phyloP scores from a whole-genome alignment of 139 green algal genomes.

The Closterium sp. region DNA sequence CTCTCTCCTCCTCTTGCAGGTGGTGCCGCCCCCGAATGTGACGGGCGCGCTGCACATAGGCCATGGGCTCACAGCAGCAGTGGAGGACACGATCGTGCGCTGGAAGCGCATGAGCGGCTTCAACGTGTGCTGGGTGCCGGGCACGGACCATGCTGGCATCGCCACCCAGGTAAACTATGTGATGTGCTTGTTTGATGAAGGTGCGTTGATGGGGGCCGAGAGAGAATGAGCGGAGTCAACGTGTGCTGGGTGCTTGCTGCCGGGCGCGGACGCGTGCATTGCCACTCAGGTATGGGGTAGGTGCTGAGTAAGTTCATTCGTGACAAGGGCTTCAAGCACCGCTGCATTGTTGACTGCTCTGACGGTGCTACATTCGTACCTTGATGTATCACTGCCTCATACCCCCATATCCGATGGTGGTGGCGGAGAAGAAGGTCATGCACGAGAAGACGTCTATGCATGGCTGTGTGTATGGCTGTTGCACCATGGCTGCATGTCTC shows the following conservation, averaged over 20 bases:
- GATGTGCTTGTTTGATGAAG: too few relatives aligned
- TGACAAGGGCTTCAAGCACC: too few relatives aligned
- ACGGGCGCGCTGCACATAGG: conserved; percentile 96
- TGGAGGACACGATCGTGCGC: conserved; percentile 89
- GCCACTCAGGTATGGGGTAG: conserved; percentile 63
- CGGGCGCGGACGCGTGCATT: conserved; percentile 94
- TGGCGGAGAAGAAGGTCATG: too few relatives aligned
- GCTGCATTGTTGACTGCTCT: too few relatives aligned
- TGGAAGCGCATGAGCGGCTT: conserved; percentile 91
- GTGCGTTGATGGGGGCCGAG: too few relatives aligned
- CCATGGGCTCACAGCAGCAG: conserved; percentile 83
- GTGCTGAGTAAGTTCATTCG: too few relatives aligned
- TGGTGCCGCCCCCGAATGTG: conserved; percentile 96
- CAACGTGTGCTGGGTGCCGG: conserved; percentile 92
- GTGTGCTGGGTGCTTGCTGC: conserved; percentile 80
- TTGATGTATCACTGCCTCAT: too few relatives aligned
- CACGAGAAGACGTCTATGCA: too few relatives aligned
- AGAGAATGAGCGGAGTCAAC: conserved; percentile 90
- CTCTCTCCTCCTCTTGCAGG: not conserved
- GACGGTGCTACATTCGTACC: too few relatives aligned
- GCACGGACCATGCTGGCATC: conserved; percentile 91
- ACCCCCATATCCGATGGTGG: too few relatives aligned
- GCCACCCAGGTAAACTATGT: conserved; percentile 65
- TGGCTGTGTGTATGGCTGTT: too few relatives aligned
- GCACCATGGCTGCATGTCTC: too few relatives aligned